These are phyloP conservation scores for Isatis lusitanica DNA, from an alignment of 441 rosid species.

Conservation along the genomic window DNA sequence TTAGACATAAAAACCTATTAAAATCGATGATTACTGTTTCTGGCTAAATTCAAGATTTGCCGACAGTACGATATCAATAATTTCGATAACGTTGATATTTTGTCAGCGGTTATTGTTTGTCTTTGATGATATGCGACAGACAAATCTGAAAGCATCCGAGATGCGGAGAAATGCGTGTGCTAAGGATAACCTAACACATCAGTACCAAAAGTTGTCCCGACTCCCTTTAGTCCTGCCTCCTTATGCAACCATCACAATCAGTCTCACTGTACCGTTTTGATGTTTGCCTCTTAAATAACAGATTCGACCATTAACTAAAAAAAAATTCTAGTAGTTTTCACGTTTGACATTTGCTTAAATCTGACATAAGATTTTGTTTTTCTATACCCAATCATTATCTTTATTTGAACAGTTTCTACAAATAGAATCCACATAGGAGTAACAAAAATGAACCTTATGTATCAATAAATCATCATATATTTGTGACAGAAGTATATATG, in stretches of 20 bases:
- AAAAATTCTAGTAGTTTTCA: not conserved
- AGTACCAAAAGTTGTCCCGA: not conserved
- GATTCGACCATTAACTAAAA: too few species aligned
- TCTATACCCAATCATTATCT: not conserved
- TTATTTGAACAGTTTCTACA: not conserved
- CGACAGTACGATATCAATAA: not conserved
- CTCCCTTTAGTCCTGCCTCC: too few species aligned
- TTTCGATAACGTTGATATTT: not conserved
- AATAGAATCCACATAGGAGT: not conserved
- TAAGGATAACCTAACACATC: not conserved
- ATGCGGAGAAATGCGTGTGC: slow-evolving; percentile 8
- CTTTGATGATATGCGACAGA: not conserved
- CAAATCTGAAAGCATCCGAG: not conserved
- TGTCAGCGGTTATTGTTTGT: not conserved
- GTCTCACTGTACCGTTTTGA: too few species aligned
- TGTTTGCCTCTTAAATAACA: not conserved
- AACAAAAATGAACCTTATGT: not conserved
- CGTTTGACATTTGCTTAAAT: not conserved
- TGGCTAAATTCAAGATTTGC: not conserved
- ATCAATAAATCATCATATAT: not conserved
- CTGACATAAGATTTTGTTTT: too few species aligned
- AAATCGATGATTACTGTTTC: not conserved
- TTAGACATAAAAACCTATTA: not conserved
- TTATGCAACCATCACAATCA: too few species aligned
- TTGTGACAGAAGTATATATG: not conserved